Conservation (phyloP, 1,139 yeast genomes). For the Hanseniaspora uvarum region DNA sequence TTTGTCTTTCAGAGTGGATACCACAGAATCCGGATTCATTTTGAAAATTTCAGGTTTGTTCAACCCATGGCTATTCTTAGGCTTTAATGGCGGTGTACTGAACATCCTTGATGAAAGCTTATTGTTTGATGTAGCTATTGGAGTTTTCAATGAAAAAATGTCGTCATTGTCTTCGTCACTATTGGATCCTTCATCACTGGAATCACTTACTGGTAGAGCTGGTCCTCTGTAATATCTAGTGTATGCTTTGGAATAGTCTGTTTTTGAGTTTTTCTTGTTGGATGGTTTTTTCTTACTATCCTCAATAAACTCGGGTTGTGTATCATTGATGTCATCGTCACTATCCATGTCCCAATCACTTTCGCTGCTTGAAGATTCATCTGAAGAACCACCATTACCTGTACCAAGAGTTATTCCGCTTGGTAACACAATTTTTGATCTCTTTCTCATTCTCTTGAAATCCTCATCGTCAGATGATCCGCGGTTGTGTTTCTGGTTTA, state of each 20-base stretch:
- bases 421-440: constrained; percentile 22
- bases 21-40: constrained; percentile 33
- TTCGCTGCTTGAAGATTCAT: constrained; percentile 4
- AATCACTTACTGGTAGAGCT: constrained; percentile 20
- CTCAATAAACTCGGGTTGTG: constrained; percentile 22
- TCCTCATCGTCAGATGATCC: constrained; percentile 25
- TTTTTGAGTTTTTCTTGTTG: constrained; percentile 16
- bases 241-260: constrained; percentile 10
- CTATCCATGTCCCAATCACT: constrained; percentile 17
- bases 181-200: constrained; percentile 28
- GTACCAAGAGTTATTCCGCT: constrained; percentile 17
- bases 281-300: constrained; percentile 19
- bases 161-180: constrained; percentile 30
- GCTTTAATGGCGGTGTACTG: neutral
- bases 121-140: constrained; percentile 26
- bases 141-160: constrained; percentile 33
- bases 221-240: constrained; percentile 15
- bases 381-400: constrained; percentile 17
- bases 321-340: constrained; percentile 22
- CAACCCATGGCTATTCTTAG: neutral
- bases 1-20: neutral
- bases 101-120: constrained; percentile 17
- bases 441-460: constrained; percentile 21
- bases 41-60: constrained; percentile 26
- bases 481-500: constrained; percentile 20